Evolutionary conservation across 768 basidiomycete genomes (phyloP), one percentile per base, ranked within the genome.

Genomic region (Russula sp.): DNA sequence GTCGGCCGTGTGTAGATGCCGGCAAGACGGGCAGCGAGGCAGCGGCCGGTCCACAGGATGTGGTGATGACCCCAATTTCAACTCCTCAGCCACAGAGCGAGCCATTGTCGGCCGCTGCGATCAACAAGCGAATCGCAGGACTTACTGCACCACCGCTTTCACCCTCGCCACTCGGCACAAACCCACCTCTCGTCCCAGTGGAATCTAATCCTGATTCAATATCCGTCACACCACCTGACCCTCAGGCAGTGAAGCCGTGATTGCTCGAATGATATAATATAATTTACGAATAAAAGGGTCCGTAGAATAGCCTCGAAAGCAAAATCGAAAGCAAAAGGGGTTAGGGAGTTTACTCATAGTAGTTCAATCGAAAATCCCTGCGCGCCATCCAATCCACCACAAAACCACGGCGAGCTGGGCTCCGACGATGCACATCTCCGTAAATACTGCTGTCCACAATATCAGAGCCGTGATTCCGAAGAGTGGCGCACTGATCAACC

Each of bases 361-460:
- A 27, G 34, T 59, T 73, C 69, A 81, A 49, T 75, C 72, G 63
- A 77, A 73, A 63, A 89, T 66, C 47, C 80, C 80, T 48, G 88
- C 70, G 32, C 77, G 77, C 89, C 89, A 91, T 31, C 87, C 88
- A 59, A 82, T 69, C 89, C 89, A 91, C 89, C 89, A 91, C 9
- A 78, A 69, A 47, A 85, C 74, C 22, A 87, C 81, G 4, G 79
- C 83, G 45, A 84, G 48, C 70, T 89, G 80, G 62, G 84, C 75
- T 16, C 84, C 63, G 13, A 90, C 78, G 62, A 89, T 73, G 39
- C 74, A 78, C 63, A 77, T 71, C 70, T 90, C 88, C 32, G 83
- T 71, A n/a, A 82, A 52, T 49, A 88, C 83, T 4, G 85, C 85
- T 66, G 79, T 72, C 85, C 87, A 89, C 68, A 86, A 85, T 22